phyloP scores from a whole-genome alignment of 2,329 filamentous ascomycete species.

The Ploettnerulaceae sp. region DNA sequence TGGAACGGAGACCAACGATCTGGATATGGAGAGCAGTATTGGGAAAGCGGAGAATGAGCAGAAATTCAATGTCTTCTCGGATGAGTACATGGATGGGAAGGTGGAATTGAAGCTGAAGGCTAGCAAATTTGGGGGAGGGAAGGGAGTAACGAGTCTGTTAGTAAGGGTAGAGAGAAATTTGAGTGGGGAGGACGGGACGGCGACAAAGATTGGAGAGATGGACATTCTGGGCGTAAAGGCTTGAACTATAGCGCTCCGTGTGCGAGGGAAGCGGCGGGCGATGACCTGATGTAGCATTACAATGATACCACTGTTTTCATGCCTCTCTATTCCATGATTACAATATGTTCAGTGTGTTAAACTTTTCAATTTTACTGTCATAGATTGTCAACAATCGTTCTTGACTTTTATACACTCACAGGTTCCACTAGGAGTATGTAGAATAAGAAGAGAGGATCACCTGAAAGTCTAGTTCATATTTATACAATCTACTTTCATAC shows the following conservation, averaged over 20 bases:
- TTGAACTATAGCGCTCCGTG: too few relatives aligned
- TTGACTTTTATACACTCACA: too few relatives aligned
- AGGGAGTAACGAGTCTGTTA: slow-evolving; percentile 27
- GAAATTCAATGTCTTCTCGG: slow-evolving; percentile 28
- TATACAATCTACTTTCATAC: too few relatives aligned
- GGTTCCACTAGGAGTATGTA: too few relatives aligned
- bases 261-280: neutral
- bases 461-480: too few relatives aligned
- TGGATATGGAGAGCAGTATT: slow-evolving; percentile 26
- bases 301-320: neutral
- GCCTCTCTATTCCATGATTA: neutral
- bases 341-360: too few relatives aligned
- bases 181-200: slow-evolving; percentile 25
- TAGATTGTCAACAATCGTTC: too few relatives aligned
- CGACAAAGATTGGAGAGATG: slow-evolving; percentile 26
- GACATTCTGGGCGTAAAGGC: slow-evolving; percentile 27
- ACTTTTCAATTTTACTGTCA: too few relatives aligned
- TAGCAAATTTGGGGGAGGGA: slow-evolving; percentile 28
- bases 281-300: neutral
- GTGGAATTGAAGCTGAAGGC: slow-evolving; percentile 29
- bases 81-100: slow-evolving; percentile 28
- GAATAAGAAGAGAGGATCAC: too few relatives aligned
- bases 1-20: slow-evolving; percentile 25
- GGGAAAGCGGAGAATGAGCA: slow-evolving; percentile 29
- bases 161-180: slow-evolving; percentile 30